A percentile compares a stretch with the other conserved stretches of the same genome.
Evolutionary conservation across 2,329 filamentous ascomycete genomes (phyloP).

Genomic region (Alternaria brassicae): DNA sequence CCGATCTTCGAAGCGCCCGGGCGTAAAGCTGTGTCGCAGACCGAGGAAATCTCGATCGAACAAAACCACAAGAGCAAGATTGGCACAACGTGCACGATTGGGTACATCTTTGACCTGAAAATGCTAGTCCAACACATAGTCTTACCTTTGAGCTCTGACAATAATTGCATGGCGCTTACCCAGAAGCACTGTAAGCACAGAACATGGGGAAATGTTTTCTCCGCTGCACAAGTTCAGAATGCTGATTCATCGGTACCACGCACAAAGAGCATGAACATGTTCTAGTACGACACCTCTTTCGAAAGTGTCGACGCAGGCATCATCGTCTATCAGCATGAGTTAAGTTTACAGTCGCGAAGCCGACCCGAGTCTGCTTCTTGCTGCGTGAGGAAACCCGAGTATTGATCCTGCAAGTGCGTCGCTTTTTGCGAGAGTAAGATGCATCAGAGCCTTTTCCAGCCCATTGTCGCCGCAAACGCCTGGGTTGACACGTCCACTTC

Average conservation of each 20-base stretch:
- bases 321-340: not conserved
- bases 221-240: not conserved
- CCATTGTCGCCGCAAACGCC: not conserved
- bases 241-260: conserved; percentile 5
- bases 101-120: not conserved
- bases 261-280: not conserved
- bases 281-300: not conserved
- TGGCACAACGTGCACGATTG: not conserved
- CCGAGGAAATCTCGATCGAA: not conserved
- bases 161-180: not conserved
- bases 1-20: conserved; percentile 16
- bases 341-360: conserved; percentile 3
- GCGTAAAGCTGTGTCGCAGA: conserved; percentile 11
- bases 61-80: not conserved
- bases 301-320: not conserved
- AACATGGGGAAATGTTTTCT: not conserved
- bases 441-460: not conserved
- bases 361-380: not conserved
- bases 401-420: not conserved
- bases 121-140: not conserved
- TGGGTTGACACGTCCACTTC: not conserved
- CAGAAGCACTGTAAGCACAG: not conserved
- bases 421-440: not conserved
- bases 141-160: no score
- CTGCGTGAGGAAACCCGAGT: not conserved